These are phyloP conservation scores for Fagopyrum tataricum DNA, from an alignment of 148 eudicot species.

Conservation along the genomic window DNA sequence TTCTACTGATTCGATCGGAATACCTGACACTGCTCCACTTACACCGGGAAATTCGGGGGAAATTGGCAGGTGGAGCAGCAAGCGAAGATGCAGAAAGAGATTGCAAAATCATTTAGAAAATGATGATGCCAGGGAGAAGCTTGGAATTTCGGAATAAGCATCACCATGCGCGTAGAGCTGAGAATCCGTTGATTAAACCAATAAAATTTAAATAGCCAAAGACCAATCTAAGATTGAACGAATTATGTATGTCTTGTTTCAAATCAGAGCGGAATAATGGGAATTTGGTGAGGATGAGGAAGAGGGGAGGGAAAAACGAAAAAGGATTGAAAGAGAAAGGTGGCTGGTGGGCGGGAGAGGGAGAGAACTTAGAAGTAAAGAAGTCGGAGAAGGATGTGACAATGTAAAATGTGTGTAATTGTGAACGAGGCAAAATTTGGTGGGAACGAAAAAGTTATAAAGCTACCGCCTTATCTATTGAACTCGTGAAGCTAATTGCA, in stretches of 20 bases:
- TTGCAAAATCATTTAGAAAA: conserved; percentile 1
- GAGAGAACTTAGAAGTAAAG: neutral
- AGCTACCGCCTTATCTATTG: too few species aligned
- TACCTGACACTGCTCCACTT: neutral
- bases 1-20: conserved; percentile 11
- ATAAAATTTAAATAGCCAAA: too few species aligned
- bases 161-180: neutral
- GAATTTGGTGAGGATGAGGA: neutral
- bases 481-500: too few species aligned
- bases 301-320: neutral
- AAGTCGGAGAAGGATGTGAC: neutral
- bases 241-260: too few species aligned
- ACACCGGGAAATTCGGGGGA: neutral
- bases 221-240: too few species aligned
- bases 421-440: neutral
- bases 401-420: conserved; percentile 2
- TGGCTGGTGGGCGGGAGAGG: neutral
- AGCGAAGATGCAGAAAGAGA: neutral
- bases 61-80: neutral
- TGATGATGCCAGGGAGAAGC: neutral
- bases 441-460: neutral
- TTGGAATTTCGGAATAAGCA: neutral
- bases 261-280: too few species aligned
- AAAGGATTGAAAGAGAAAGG: neutral
- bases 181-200: too few species aligned